Evolutionary conservation across 306 rosid species (phyloP), one percentile per base, ranked within the genome.

Genomic region (Cicer judaicum): DNA sequence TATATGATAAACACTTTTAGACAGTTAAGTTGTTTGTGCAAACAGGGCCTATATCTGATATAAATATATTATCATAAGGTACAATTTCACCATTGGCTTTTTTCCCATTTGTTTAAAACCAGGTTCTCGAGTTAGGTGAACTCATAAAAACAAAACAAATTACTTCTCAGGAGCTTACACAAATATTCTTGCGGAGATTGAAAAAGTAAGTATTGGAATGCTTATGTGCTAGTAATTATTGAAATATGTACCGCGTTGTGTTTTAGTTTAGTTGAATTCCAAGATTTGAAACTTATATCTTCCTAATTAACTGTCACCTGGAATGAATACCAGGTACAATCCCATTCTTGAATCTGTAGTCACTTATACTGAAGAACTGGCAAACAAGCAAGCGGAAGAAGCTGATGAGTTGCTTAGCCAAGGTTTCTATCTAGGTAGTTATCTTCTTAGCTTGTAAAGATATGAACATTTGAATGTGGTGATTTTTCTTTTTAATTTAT

Each of bases 71-170:
- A 47, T 24, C 44, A 47, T 40, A 46, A 15, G 56, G 78, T 68
- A 18, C 68, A 53, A 42, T 55, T 77, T 72, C 46, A 13, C 70
- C 13, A 63, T 34, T 60, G 40, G 13, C 8, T 43, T 6, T 3
- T 2, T 10, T 29, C 18, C 54, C 43, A 7, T 53, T 13, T 77
- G 61, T 74, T 74, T 19, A 4, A 10, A 64, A 57, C 73, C 79
- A 90, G 92, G 88, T 93, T 80, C 90, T 86, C 71, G 93, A 93
- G 80, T 81, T 93, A 55, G 92, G 90, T 13, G 89, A 88, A 79
- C 88, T 89, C 64, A 78, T 90, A 70, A 85, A 79, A 80, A 84
- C 90, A 41, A 84, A 86, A 78, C 89, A 93, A 87, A 76, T 90
- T 60, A 88, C 90, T 55, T 89, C 97, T 13, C 61, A 43, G 85